Evolutionary conservation across 106 monocot genomes (phyloP).

Genomic region (Xerophyta viscosa): DNA sequence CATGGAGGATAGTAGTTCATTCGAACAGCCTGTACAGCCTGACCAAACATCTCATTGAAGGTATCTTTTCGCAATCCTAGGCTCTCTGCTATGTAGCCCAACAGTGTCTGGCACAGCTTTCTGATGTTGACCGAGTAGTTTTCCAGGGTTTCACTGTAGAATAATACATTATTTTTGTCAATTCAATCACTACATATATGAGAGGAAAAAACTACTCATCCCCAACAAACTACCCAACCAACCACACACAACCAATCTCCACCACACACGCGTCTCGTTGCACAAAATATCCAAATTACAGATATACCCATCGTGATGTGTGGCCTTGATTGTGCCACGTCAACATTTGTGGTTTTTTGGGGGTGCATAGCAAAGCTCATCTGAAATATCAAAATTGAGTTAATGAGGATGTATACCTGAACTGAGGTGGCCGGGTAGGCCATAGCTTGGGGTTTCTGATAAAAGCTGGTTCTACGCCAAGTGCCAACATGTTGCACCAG

Average conservation of each 20-base stretch:
- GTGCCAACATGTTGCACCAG: constrained; percentile 81
- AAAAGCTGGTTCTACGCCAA: constrained; percentile 42
- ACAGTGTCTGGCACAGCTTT: constrained; percentile 27
- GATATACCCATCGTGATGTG: no score
- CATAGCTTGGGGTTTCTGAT: constrained; percentile 47
- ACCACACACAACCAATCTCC: no score
- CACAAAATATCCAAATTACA: no score
- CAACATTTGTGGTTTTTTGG: no score
- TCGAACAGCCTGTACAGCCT: constrained; percentile 46
- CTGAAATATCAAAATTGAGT: no score
- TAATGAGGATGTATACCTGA: constrained; percentile 27
- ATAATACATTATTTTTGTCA: no score
- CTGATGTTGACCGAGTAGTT: constrained; percentile 36
- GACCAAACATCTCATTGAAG: constrained; percentile 52
- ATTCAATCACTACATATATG: no score
- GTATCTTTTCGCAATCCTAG: constrained; percentile 15
- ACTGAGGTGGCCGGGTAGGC: constrained; percentile 38
- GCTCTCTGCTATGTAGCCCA: constrained; percentile 25
- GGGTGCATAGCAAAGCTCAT: no score
- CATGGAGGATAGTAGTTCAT: constrained; percentile 76
- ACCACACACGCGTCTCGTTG: no score
- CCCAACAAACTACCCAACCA: no score
- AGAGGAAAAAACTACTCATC: no score
- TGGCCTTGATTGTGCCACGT: no score
- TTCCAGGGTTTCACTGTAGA: constrained; percentile 42